Conservation (phyloP, 2,329 filamentous ascomycete species). For the Simplicillium aogashimaense region DNA sequence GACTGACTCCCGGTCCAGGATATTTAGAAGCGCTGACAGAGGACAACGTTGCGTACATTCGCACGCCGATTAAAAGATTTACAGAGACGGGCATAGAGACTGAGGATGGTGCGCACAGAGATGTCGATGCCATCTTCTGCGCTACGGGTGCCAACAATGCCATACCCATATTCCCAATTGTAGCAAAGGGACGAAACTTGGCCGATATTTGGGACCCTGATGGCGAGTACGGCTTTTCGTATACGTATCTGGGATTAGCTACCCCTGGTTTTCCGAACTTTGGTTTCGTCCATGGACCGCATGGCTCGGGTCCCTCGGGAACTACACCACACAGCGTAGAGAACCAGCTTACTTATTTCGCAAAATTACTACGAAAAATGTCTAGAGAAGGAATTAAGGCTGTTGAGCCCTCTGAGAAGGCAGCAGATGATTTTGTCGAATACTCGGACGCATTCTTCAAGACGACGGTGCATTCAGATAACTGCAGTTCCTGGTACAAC, state of each 20-base stretch:
- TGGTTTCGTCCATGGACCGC: slow-evolving; percentile 53
- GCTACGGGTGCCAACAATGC: slow-evolving; percentile 54
- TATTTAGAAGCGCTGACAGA: slow-evolving; percentile 56
- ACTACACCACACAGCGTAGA: slow-evolving; percentile 60
- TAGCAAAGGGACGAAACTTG: slow-evolving; percentile 43
- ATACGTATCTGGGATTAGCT: slow-evolving; percentile 56
- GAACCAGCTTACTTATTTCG: slow-evolving; percentile 53
- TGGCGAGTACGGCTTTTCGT: slow-evolving; percentile 50
- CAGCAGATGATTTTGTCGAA: slow-evolving; percentile 53
- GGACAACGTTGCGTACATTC: slow-evolving; percentile 53
- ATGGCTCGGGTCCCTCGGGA: slow-evolving; percentile 49
- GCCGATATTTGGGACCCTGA: slow-evolving; percentile 44
- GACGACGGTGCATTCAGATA: slow-evolving; percentile 45
- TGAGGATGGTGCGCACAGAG: slow-evolving; percentile 41
- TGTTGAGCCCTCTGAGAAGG: slow-evolving; percentile 42
- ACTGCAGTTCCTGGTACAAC: slow-evolving; percentile 65
- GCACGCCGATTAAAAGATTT: slow-evolving; percentile 45
- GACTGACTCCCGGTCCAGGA: slow-evolving; percentile 55
- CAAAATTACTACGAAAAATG: slow-evolving; percentile 58
- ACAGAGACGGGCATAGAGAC: slow-evolving; percentile 51
- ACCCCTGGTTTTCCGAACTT: slow-evolving; percentile 60
- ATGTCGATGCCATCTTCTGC: slow-evolving; percentile 57
- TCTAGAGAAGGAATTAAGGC: slow-evolving; percentile 48
- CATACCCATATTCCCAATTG: slow-evolving; percentile 50
- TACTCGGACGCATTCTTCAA: slow-evolving; percentile 48